phyloP scores from a whole-genome alignment of 2,329 filamentous ascomycete genomes.

The Xylariaceae sp. region DNA sequence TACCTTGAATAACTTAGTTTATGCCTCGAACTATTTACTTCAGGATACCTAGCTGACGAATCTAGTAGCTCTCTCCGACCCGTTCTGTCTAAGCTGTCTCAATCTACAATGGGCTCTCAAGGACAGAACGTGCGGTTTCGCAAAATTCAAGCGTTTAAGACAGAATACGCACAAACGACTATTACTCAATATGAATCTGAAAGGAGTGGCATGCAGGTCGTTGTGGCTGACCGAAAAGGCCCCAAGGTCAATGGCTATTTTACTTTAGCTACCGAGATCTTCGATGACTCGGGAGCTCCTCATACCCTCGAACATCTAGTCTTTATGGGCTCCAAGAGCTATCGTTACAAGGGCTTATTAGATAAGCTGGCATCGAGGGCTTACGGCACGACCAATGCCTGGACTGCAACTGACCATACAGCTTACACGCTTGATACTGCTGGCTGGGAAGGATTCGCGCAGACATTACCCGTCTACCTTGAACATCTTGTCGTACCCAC shows the following conservation, averaged over 20 bases:
- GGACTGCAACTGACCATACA: constrained; percentile 95
- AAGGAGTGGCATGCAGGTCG: constrained; percentile 90
- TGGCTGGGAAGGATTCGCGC: constrained; percentile 95
- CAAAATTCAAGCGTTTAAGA: constrained; percentile 81
- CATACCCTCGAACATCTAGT: constrained; percentile 82
- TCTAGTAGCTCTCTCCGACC: constrained; percentile 17
- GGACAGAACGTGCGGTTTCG: constrained; percentile 67
- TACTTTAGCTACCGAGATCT: constrained; percentile 92
- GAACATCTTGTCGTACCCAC: constrained; percentile 93
- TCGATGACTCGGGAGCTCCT: constrained; percentile 93
- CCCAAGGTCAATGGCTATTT: constrained; percentile 97
- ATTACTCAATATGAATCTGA: constrained; percentile 97
- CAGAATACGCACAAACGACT: constrained; percentile 84
- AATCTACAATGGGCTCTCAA: constrained; percentile 57
- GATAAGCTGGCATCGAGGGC: constrained; percentile 92
- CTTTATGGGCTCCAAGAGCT: constrained; percentile 91
- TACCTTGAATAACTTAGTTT: background rate
- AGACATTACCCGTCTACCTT: constrained; percentile 91
- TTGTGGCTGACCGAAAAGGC: constrained; percentile 88
- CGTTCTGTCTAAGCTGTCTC: constrained; percentile 24
- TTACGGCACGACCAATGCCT: constrained; percentile 94
- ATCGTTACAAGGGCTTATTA: constrained; percentile 91
- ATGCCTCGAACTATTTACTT: background rate
- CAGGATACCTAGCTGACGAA: constrained; percentile 13
- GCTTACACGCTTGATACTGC: constrained; percentile 94